Percentiles rank a stretch among this genome's conserved stretches.
Conservation (phyloP, 2,329 filamentous ascomycete genomes). For the Trichoderma aggressivum region DNA sequence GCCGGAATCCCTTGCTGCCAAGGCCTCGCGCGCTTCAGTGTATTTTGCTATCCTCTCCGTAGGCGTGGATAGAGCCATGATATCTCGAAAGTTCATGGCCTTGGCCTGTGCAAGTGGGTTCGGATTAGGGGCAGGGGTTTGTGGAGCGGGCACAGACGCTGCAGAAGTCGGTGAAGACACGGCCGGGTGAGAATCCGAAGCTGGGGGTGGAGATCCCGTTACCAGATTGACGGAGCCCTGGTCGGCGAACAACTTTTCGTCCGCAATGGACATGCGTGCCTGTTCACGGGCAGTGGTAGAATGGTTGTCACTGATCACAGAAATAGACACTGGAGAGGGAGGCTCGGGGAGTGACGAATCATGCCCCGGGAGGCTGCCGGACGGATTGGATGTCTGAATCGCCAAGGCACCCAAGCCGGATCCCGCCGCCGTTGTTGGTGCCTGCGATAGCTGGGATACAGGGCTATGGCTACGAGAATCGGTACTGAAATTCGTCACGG, state of each 20-base stretch:
- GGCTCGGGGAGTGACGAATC: conserved; percentile 34
- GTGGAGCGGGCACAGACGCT: conserved; percentile 10
- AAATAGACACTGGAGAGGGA: conserved; percentile 43
- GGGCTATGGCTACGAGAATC: conserved; percentile 18
- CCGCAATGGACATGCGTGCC: conserved; percentile 39
- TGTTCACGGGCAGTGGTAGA: conserved; percentile 24
- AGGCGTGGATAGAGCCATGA: conserved; percentile 64
- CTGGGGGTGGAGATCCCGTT: conserved; percentile 37
- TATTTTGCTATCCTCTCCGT: conserved; percentile 71
- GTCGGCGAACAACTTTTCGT: conserved; percentile 42
- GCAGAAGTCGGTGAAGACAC: conserved; percentile 23
- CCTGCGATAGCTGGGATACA: conserved; percentile 14
- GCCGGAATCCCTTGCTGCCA: conserved; percentile 70
- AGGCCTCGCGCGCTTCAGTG: conserved; percentile 66
- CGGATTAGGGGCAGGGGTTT: conserved; percentile 11
- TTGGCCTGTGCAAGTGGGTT: conserved; percentile 22
- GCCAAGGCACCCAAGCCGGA: conserved; percentile 14
- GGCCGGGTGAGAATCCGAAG: conserved; percentile 40
- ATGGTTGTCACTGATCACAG: conserved; percentile 30
- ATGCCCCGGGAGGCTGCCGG: conserved; percentile 24
- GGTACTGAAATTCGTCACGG: conserved; percentile 21
- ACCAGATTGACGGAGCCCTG: conserved; percentile 34
- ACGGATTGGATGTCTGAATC: conserved; percentile 26
- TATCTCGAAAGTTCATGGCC: conserved; percentile 68
- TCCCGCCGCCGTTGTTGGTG: conserved; percentile 12